A percentile compares a stretch with the other conserved stretches of the same genome.
These are phyloP conservation scores for Amanita rubescens DNA, from an alignment of 768 basidiomycete species.

Conservation along the genomic window DNA sequence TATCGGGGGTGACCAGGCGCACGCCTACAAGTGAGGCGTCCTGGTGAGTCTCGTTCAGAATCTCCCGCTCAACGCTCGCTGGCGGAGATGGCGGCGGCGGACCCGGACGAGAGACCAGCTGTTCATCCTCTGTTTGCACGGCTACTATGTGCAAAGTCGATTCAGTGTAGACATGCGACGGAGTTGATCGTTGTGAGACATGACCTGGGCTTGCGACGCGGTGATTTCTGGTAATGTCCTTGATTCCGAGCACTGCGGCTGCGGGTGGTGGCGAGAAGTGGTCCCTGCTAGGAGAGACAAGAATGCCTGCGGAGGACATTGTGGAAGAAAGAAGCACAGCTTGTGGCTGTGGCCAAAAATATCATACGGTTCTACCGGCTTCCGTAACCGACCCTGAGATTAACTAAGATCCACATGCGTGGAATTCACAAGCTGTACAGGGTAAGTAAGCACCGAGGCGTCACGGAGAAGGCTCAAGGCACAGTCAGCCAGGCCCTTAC, in stretches of 20 bases:
- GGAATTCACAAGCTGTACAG: too few species aligned
- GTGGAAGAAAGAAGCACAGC: background rate
- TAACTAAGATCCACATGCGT: too few species aligned
- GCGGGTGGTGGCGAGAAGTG: background rate
- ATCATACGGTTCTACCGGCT: too few species aligned
- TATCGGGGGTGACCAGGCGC: background rate
- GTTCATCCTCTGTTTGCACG: background rate
- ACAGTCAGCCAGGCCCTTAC: too few species aligned
- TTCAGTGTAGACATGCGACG: background rate
- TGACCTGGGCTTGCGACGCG: background rate
- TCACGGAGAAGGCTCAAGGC: too few species aligned
- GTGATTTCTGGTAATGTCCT: background rate
- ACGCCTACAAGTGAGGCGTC: background rate
- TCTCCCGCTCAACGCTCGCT: slow-evolving; percentile 23
- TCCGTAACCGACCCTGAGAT: too few species aligned
- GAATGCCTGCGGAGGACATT: background rate
- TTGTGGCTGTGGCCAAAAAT: background rate
- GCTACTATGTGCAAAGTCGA: background rate
- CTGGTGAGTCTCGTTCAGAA: slow-evolving; percentile 14
- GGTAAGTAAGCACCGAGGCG: too few species aligned
- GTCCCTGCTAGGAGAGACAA: background rate
- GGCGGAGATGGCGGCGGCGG: slow-evolving; percentile 48
- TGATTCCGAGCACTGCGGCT: background rate
- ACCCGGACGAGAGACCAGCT: slow-evolving; percentile 20
- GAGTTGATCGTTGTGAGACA: background rate